phyloP scores from a whole-genome alignment of 805 yeast genomes.

The Myxozyma neotropica region DNA sequence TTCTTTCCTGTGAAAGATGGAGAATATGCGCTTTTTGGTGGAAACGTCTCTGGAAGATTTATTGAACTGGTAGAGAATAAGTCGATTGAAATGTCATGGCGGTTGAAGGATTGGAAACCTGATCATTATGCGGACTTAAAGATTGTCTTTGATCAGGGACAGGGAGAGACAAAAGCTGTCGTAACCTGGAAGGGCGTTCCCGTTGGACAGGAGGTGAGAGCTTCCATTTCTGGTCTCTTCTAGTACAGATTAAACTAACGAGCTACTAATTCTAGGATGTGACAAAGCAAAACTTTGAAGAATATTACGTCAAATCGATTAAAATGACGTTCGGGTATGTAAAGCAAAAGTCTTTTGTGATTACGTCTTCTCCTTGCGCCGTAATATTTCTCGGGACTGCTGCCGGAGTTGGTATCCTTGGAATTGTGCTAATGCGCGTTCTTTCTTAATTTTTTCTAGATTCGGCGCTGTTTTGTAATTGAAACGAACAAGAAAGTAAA shows the following conservation, averaged over 20 bases:
- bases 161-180: slow-evolving; percentile 79
- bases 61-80: slow-evolving; percentile 60
- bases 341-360: background rate
- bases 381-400: background rate
- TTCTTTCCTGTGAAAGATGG: slow-evolving; percentile 64
- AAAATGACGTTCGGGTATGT: slow-evolving; percentile 79
- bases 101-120: slow-evolving; percentile 84
- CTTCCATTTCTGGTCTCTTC: background rate
- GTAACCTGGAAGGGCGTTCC: slow-evolving; percentile 88
- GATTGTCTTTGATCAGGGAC: slow-evolving; percentile 71
- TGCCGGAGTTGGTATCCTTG: slow-evolving; percentile 9
- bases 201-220: slow-evolving; percentile 72
- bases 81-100: slow-evolving; percentile 76
- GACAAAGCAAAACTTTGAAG: slow-evolving; percentile 81
- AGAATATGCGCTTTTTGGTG: slow-evolving; percentile 76
- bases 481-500: background rate
- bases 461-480: slow-evolving; percentile 81
- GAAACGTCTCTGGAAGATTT: slow-evolving; percentile 76
- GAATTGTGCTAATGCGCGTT: slow-evolving; percentile 26
- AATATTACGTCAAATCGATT: slow-evolving; percentile 85
- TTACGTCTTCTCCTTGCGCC: background rate
- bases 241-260: background rate
- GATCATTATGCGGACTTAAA: slow-evolving; percentile 75
- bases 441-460: slow-evolving; percentile 5
- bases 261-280: slow-evolving; percentile 50